Evolutionary conservation across 345 rosid species (phyloP).

Genomic region (Gossypium longicalyx): DNA sequence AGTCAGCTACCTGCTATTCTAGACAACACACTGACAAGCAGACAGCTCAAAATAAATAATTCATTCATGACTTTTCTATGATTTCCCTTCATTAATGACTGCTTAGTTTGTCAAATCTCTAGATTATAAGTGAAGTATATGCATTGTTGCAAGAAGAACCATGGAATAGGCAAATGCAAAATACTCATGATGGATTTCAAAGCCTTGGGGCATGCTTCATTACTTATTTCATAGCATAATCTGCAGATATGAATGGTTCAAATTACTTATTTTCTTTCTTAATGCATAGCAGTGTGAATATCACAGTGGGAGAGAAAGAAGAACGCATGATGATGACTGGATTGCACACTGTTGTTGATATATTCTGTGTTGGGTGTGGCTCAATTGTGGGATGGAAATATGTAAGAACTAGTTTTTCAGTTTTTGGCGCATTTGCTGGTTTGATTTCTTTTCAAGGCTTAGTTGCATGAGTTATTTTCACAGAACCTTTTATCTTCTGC

Average conservation of each 20-base stretch:
- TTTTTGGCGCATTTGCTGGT: not conserved
- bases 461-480: conserved; percentile 12
- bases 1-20: not conserved
- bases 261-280: conserved; percentile 12
- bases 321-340: conserved; percentile 66
- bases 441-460: conserved; percentile 1
- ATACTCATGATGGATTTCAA: not conserved
- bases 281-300: conserved; percentile 47
- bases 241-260: not conserved
- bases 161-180: not conserved
- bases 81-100: not conserved
- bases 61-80: not conserved
- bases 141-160: not conserved
- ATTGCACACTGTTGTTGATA: conserved; percentile 70
- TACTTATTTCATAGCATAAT: not conserved
- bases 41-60: not conserved
- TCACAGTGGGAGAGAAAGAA: conserved; percentile 56
- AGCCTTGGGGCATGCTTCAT: not conserved
- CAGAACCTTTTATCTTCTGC: conserved; percentile 15
- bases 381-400: conserved; percentile 84
- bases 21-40: not conserved
- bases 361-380: conserved; percentile 70
- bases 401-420: conserved; percentile 33
- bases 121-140: not conserved
- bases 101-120: no score